Evolutionary conservation across 768 basidiomycete genomes (phyloP).

Genomic region (Tulasnella calospora): DNA sequence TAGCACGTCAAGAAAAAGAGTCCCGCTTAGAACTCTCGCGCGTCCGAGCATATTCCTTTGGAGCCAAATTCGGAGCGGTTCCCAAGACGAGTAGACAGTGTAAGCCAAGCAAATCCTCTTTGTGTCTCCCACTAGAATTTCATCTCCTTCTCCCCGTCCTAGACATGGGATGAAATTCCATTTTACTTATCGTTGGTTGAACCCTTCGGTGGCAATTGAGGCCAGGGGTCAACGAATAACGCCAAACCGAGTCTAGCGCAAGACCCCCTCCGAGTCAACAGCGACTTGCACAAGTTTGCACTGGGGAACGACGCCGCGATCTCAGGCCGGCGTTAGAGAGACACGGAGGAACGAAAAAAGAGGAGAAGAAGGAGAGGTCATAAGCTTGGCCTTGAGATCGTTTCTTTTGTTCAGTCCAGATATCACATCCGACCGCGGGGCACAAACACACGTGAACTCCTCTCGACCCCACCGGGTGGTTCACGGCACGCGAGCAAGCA

Average conservation of each 20-base stretch:
- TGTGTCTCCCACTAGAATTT: neutral
- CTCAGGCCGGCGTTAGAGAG: conserved; percentile 9
- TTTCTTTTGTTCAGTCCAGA: neutral
- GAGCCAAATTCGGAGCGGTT: conserved; percentile 1
- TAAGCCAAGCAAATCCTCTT: neutral
- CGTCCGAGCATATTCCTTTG: conserved; percentile 5
- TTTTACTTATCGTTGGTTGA: neutral
- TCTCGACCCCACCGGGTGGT: neutral
- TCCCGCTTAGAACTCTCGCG: neutral
- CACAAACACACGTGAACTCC: conserved; percentile 3
- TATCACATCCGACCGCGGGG: neutral
- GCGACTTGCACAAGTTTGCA: neutral
- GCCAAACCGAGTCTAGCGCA: neutral
- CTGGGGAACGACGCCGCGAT: conserved; percentile 11
- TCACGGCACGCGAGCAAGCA: neutral
- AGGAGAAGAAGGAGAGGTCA: conserved; percentile 5
- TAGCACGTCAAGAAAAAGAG: conserved; percentile 1
- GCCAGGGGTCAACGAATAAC: neutral
- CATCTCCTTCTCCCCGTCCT: neutral
- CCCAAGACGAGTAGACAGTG: neutral
- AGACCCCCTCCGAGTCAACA: neutral
- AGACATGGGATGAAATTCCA: neutral
- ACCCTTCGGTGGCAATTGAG: neutral
- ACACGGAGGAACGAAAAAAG: neutral
- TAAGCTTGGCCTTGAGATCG: neutral